These are phyloP conservation scores for Umbelopsis sp. DNA, from an alignment of 192 early-diverging fungal genomes.

Conservation along the genomic window DNA sequence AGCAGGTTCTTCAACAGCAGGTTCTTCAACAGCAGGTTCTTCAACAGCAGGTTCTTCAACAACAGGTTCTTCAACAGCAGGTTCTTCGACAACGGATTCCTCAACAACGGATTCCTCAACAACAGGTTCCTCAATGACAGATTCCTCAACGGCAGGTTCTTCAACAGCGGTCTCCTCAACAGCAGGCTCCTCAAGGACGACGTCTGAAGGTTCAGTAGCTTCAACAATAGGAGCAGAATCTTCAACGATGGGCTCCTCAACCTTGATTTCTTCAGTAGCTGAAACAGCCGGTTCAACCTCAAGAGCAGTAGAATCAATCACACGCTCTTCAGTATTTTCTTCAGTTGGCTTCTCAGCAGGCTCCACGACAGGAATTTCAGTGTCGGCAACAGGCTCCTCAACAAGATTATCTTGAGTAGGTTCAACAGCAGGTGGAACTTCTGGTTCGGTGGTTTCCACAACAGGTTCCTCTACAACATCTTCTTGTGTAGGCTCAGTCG, in stretches of 20 bases:
- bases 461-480: neutral
- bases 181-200: neutral
- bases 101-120: slow-evolving; percentile 1
- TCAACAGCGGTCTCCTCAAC: neutral
- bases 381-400: neutral
- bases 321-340: neutral
- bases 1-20: neutral
- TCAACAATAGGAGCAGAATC: neutral
- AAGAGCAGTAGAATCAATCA: neutral
- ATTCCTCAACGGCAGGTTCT: neutral
- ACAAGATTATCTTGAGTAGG: neutral
- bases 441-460: neutral
- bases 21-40: neutral
- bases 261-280: neutral
- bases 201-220: neutral
- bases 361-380: neutral
- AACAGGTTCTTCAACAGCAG: neutral
- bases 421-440: neutral
- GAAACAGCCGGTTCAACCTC: neutral
- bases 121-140: neutral
- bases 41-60: slow-evolving; percentile 2
- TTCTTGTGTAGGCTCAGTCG: neutral
- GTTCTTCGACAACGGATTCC: neutral
- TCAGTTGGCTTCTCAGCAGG: neutral
- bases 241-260: neutral